Percentiles rank a stretch among this genome's conserved stretches.
phyloP scores from a whole-genome alignment of 2,329 filamentous ascomycete genomes.

The Akanthomyces dipterigenus region DNA sequence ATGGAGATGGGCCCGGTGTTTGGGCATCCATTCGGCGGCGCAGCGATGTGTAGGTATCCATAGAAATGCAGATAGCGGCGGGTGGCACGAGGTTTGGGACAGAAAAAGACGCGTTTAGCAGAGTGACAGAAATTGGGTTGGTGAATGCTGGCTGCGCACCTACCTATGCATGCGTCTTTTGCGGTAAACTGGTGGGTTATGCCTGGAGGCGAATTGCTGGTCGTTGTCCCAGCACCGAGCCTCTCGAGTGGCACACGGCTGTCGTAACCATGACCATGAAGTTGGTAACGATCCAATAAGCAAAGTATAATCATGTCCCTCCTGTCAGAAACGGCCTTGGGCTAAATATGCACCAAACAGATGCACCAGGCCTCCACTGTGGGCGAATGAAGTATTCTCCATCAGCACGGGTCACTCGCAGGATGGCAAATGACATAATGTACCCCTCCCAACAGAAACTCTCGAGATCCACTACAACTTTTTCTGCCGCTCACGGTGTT shows the following conservation, averaged over 20 bases:
- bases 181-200: too few relatives aligned
- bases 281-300: too few relatives aligned
- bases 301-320: too few relatives aligned
- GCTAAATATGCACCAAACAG: not conserved
- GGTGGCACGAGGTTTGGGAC: not conserved
- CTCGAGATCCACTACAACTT: not conserved
- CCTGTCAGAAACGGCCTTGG: too few relatives aligned
- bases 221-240: too few relatives aligned
- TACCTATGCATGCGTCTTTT: too few relatives aligned
- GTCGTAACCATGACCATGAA: too few relatives aligned
- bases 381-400: not conserved
- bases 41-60: not conserved
- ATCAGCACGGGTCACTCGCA: not conserved
- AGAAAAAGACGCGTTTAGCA: not conserved
- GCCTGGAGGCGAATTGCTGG: too few relatives aligned
- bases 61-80: not conserved
- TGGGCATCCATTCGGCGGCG: not conserved
- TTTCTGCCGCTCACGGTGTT: constrained; percentile 1
- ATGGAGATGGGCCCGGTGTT: not conserved
- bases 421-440: constrained; percentile 5
- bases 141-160: not conserved
- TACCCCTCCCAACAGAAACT: constrained; percentile 4
- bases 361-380: not conserved
- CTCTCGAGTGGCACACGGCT: too few relatives aligned
- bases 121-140: too few relatives aligned